These are phyloP conservation scores for Ophiorrhiza pumila DNA, from an alignment of 257 asterid species.

Conservation along the genomic window DNA sequence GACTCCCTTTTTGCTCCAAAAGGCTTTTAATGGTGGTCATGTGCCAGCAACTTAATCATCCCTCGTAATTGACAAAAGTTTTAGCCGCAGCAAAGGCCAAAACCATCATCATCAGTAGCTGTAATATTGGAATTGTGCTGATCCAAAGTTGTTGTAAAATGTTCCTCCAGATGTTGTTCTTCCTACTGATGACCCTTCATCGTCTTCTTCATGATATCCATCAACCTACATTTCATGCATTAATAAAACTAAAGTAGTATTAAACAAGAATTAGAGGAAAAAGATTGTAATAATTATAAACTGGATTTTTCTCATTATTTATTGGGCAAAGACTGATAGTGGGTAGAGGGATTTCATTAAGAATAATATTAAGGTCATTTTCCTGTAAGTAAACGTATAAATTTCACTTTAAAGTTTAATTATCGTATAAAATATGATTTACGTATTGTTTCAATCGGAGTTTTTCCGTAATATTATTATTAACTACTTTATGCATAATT, in stretches of 20 bases:
- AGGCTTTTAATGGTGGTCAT: background rate
- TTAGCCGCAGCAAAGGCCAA: background rate
- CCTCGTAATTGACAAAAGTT: background rate
- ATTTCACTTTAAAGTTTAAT: no score
- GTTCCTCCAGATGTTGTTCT: slow-evolving; percentile 21
- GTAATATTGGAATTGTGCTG: slow-evolving; percentile 39
- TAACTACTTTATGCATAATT: no score
- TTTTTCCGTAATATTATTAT: background rate
- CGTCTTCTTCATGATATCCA: slow-evolving; percentile 52
- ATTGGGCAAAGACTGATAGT: no score
- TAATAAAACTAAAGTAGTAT: background rate
- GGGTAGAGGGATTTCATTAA: no score
- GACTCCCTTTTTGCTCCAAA: slow-evolving; percentile 6
- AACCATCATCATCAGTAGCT: slow-evolving; percentile 25
- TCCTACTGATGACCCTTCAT: slow-evolving; percentile 28
- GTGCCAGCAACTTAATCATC: slow-evolving; percentile 4
- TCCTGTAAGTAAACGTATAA: no score
- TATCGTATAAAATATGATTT: no score
- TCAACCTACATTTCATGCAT: slow-evolving; percentile 36
- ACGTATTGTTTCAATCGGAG: no score
- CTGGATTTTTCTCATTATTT: no score
- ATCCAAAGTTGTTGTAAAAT: slow-evolving; percentile 41
- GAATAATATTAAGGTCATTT: no score
- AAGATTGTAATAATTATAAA: no score
- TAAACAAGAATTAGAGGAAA: no score